Conservation (phyloP, 1,284 basidiomycete species). For the Quambalaria eucalypti region DNA sequence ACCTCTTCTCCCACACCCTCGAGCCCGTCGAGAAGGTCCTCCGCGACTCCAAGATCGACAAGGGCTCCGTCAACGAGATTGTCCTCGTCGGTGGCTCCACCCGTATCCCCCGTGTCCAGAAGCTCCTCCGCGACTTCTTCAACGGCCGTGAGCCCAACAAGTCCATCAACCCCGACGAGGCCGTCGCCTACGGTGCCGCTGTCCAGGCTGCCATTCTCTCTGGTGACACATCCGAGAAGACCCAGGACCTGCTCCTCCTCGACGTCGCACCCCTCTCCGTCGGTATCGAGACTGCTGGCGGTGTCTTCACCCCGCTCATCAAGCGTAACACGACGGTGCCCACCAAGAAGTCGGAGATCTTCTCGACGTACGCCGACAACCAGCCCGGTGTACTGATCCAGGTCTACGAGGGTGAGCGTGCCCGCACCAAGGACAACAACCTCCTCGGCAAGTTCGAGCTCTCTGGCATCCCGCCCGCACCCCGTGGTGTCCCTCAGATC, state of each 20-base stretch:
- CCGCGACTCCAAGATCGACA: slow-evolving; percentile 96
- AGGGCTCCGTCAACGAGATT: slow-evolving; percentile 78
- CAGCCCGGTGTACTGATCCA: slow-evolving; percentile 98
- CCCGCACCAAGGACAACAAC: slow-evolving; percentile 98
- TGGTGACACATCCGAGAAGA: slow-evolving; percentile 96
- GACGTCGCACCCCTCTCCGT: slow-evolving; percentile 93
- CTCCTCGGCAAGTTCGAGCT: slow-evolving; percentile 98
- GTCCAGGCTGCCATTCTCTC: slow-evolving; percentile 97
- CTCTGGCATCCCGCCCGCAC: slow-evolving; percentile 91
- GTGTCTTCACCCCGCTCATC: slow-evolving; percentile 96
- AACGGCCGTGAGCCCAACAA: slow-evolving; percentile 60
- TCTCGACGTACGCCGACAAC: slow-evolving; percentile 99
- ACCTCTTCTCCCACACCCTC: slow-evolving; percentile 90
- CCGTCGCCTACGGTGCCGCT: slow-evolving; percentile 97
- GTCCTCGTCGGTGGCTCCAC: slow-evolving; percentile 97
- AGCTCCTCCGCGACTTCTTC: slow-evolving; percentile 98
- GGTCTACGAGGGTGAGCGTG: slow-evolving; percentile 98
- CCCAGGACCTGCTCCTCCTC: slow-evolving; percentile 88
- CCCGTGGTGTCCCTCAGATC: slow-evolving; percentile 95
- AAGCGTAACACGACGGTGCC: slow-evolving; percentile 98
- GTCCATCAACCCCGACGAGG: slow-evolving; percentile 97
- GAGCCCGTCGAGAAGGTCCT: slow-evolving; percentile 98
- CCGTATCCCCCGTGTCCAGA: slow-evolving; percentile 95
- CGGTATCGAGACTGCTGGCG: slow-evolving; percentile 94
- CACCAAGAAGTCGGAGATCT: slow-evolving; percentile 97